Conservation (phyloP, 2,329 filamentous ascomycete species). For the Talaromyces sp. region DNA sequence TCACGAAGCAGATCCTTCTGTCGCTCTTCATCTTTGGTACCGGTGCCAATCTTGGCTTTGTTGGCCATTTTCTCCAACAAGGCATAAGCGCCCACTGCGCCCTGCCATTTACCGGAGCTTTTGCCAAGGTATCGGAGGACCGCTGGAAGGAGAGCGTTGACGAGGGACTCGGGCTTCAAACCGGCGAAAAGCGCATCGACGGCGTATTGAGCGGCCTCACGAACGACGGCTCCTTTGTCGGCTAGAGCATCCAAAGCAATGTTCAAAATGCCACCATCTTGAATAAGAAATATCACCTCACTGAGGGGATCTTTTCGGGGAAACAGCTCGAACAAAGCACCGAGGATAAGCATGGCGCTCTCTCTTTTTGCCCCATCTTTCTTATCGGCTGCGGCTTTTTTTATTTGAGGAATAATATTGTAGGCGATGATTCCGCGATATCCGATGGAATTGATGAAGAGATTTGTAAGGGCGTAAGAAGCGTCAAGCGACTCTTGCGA, state of each 20-base stretch:
- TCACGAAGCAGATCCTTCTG: conserved; percentile 89
- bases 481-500: conserved; percentile 68
- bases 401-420: conserved; percentile 60
- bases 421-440: conserved; percentile 61
- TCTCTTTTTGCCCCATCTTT: conserved; percentile 83
- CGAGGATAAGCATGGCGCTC: conserved; percentile 90
- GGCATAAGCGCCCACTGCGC: conserved; percentile 79
- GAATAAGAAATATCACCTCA: conserved; percentile 77
- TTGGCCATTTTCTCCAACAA: conserved; percentile 90
- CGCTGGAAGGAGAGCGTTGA: conserved; percentile 75
- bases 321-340: conserved; percentile 88
- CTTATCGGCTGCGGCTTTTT: conserved; percentile 85
- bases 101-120: conserved; percentile 94
- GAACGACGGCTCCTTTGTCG: conserved; percentile 85
- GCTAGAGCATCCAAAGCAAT: conserved; percentile 78
- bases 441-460: conserved; percentile 63
- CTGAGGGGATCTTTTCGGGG: conserved; percentile 71
- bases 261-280: conserved; percentile 70
- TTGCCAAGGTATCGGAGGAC: conserved; percentile 74
- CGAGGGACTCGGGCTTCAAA: conserved; percentile 76
- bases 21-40: conserved; percentile 76
- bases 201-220: conserved; percentile 89
- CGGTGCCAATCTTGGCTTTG: conserved; percentile 82
- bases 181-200: conserved; percentile 81
- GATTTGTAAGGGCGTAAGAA: conserved; percentile 62